Base-by-base conservation (phyloP, 2,329 filamentous ascomycete species). In the Xylaria sp. region DNA sequence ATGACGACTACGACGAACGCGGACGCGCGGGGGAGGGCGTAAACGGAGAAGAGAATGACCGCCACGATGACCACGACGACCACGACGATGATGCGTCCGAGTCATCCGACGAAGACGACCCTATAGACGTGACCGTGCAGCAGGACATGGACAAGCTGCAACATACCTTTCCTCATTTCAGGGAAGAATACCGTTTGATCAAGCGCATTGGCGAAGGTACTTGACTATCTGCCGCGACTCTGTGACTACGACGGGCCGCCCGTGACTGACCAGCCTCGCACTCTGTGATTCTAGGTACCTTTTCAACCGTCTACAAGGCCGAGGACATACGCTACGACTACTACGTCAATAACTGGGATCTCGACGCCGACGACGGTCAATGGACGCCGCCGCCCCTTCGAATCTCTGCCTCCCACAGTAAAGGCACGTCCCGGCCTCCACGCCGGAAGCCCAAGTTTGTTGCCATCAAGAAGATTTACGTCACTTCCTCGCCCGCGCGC, bases 401-500 rank as follows among this genome's bases (percentile, higher is more conserved):
- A 73, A 72, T 82, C 76, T 72, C 82, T 75, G 68, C 77, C 76
- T 59, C 81, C 77, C 70, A 76, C 41, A 73, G 77, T 49, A 75
- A 73, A 19, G 74, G 75, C 40, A 71, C 72, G 38, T 70, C 74
- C 54, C 68, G 73, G 19, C 73, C 70, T 21, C 75, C 75, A 40
- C 79, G 79, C 56, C 80, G 79, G 52, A 83, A 80, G 67, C 82
- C 90, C 23, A 91, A 90, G 74, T 98, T 90, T 72, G 96, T 99
- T 64, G 95, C 96, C 19, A 91, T 99, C 77, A 99, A 99, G 80
- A 99, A 99, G 80, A 99, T 99, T 70, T 99, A 99, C 76, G 95
- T 98, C 67, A 99, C 96, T 0, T 97, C 93, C 65, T 97, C 93
- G 68, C 95, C 95, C 0, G 84, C 89, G 27, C 91, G 95, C 46